A percentile compares a stretch with the other conserved stretches of the same genome.
Evolutionary conservation across 1,284 basidiomycete species (phyloP).

Genomic region (Nidula niveotomentosa): DNA sequence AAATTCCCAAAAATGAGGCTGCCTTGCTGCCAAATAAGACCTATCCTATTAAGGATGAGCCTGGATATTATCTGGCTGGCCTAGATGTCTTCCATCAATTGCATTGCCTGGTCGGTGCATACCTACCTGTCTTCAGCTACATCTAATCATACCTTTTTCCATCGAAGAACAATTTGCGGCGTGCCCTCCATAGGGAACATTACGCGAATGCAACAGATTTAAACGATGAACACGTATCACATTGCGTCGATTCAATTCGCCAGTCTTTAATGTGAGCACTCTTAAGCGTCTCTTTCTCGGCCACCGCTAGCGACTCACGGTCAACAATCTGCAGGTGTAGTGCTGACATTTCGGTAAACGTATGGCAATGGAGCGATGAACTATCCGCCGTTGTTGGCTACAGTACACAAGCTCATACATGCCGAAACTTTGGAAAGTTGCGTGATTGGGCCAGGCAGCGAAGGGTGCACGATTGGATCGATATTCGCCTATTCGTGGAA

Average conservation of each 20-base stretch:
- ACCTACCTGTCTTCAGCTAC: background rate
- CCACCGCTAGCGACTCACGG: background rate
- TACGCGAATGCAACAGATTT: slow-evolving; percentile 9
- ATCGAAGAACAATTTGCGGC: slow-evolving; percentile 14
- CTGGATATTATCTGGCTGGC: slow-evolving; percentile 20
- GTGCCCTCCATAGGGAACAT: slow-evolving; percentile 12
- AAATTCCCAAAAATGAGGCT: slow-evolving; percentile 21
- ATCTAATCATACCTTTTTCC: background rate
- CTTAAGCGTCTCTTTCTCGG: background rate
- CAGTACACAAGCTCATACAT: slow-evolving; percentile 9
- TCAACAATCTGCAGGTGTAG: slow-evolving; percentile 10
- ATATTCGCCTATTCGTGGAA: slow-evolving; percentile 9
- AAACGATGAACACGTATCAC: slow-evolving; percentile 16
- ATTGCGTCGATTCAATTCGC: slow-evolving; percentile 23
- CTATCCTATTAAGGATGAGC: slow-evolving; percentile 19
- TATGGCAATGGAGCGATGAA: slow-evolving; percentile 18
- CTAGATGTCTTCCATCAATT: slow-evolving; percentile 29
- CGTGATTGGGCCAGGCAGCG: slow-evolving; percentile 19
- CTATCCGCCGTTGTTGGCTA: slow-evolving; percentile 8
- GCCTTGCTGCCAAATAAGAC: slow-evolving; percentile 23
- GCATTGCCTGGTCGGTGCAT: slow-evolving; percentile 23
- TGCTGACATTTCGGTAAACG: slow-evolving; percentile 20
- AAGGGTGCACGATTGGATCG: slow-evolving; percentile 11
- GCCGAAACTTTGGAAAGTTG: slow-evolving; percentile 20
- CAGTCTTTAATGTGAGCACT: slow-evolving; percentile 21